Percentiles rank a stretch among this genome's conserved stretches.
Conservation (phyloP, 768 basidiomycete species). For the Pleurotus citrinopileatus region DNA sequence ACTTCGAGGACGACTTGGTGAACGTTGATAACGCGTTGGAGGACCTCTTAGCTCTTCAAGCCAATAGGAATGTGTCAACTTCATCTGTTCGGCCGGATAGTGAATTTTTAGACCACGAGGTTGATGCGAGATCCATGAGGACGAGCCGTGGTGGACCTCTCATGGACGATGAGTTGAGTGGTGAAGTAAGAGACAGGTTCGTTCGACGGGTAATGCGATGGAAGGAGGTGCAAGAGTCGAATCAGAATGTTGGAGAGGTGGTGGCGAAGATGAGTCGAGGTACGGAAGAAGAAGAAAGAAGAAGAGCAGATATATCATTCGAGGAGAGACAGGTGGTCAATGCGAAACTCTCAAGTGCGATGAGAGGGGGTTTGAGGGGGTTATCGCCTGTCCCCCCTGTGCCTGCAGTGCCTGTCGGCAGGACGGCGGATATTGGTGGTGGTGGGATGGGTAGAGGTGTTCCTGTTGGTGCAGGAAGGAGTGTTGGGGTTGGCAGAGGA, state of each 20-base stretch:
- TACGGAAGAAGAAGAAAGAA: neutral
- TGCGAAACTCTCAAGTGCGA: neutral
- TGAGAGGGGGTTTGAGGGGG: neutral
- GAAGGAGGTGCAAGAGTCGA: constrained; percentile 5
- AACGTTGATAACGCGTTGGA: constrained; percentile 1
- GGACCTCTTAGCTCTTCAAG: neutral
- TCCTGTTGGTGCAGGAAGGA: neutral
- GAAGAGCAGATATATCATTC: neutral
- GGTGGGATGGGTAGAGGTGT: neutral
- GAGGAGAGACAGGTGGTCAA: constrained; percentile 1
- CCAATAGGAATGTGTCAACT: too few relatives aligned
- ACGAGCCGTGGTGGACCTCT: constrained; percentile 21
- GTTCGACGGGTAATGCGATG: constrained; percentile 50
- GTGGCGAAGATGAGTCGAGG: neutral
- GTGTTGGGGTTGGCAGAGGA: neutral
- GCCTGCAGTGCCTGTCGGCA: neutral
- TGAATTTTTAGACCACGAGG: neutral
- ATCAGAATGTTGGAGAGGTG: neutral
- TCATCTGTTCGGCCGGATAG: neutral
- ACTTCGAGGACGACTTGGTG: constrained; percentile 7
- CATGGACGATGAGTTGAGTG: constrained; percentile 51
- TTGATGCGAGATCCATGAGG: neutral
- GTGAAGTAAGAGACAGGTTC: constrained; percentile 45
- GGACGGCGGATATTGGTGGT: neutral
- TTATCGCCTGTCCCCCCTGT: constrained; percentile 1